Base-by-base conservation (phyloP, 2,329 filamentous ascomycete species). In the Fusarium albosuccineum region DNA sequence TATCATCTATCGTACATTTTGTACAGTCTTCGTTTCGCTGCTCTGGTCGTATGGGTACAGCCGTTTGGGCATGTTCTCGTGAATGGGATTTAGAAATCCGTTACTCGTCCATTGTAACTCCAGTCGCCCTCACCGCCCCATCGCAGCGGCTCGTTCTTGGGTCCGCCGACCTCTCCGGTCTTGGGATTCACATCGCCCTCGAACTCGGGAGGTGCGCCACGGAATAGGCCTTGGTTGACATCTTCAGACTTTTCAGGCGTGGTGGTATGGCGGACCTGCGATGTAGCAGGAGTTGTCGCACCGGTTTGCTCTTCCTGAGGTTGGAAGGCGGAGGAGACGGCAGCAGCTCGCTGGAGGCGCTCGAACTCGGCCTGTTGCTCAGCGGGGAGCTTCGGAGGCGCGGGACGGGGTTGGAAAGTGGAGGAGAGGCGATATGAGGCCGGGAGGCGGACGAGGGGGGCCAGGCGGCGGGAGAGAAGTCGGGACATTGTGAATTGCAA, bases 91-190 rank as follows among this genome's bases (percentile, higher is more conserved):
- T 71, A 89, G 64, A 99, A 99, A 80, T 99, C 96, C 26, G 95
- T 98, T 56, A 97, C 94, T 67, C 95, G 85, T 46, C 96, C 96
- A 79, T 97, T 97, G 79, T 92, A 99, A 78, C 93, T 97, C 91
- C 94, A 99, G 73, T 91, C 88, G 1, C 92, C 90, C 0, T 74
- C 77, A 16, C 85, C 83, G 0, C 94, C 94, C 95, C 95, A 97
- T 72, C 94, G 83, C 76, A 98, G 76, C 52, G 96, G 96, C 80
- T 99, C 95, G 76, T 97, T 98, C 89, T 98, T 99, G 6, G 96
- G 96, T 1, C 96, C 96, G 6, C 96, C 96, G 10, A 97, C 89
- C 84, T 99, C 96, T 26, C 96, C 96, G 2, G 96, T 99, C 83
- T 91, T 91, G 3, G 96, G 96, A 78, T 99, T 98, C 57, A 84